Percentiles rank a stretch among this genome's conserved stretches.
Conservation (phyloP, 306 rosid genomes). For the Acacia crassicarpa region DNA sequence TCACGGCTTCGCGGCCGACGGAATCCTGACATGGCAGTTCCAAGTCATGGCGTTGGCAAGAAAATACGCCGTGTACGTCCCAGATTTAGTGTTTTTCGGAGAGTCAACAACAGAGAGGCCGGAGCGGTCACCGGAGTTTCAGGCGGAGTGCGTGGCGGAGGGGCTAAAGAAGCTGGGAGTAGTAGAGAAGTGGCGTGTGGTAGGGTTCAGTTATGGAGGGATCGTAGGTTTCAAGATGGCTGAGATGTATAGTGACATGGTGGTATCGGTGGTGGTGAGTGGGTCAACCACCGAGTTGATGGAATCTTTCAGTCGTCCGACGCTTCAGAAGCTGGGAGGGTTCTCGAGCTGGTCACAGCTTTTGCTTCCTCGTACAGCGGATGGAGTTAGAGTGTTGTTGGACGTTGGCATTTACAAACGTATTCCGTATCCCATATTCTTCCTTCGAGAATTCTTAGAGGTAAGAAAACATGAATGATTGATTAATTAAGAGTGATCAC, state of each 20-base stretch:
- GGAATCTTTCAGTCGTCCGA: neutral
- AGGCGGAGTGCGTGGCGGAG: neutral
- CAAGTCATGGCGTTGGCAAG: neutral
- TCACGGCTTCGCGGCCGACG: neutral
- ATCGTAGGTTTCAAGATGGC: neutral
- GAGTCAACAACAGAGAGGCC: neutral
- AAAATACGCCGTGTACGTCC: neutral
- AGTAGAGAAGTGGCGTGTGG: neutral
- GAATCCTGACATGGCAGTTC: slow-evolving; percentile 1
- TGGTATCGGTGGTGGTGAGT: neutral
- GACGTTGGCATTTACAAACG: neutral
- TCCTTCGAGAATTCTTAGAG: too few species aligned
- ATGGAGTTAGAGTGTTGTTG: neutral
- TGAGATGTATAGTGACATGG: neutral
- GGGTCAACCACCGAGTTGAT: neutral
- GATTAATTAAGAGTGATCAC: too few species aligned
- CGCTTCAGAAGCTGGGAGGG: neutral
- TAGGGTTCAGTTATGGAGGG: neutral
- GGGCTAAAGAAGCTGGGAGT: neutral
- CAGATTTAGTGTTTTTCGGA: neutral
- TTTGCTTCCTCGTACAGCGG: neutral
- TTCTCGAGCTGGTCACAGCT: neutral
- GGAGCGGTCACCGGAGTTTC: neutral
- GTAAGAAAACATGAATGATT: too few species aligned
- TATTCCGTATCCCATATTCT: neutral